A percentile compares a stretch with the other conserved stretches of the same genome.
Conservation (phyloP, 306 rosid genomes). For the Vigna reflexopilosa region DNA sequence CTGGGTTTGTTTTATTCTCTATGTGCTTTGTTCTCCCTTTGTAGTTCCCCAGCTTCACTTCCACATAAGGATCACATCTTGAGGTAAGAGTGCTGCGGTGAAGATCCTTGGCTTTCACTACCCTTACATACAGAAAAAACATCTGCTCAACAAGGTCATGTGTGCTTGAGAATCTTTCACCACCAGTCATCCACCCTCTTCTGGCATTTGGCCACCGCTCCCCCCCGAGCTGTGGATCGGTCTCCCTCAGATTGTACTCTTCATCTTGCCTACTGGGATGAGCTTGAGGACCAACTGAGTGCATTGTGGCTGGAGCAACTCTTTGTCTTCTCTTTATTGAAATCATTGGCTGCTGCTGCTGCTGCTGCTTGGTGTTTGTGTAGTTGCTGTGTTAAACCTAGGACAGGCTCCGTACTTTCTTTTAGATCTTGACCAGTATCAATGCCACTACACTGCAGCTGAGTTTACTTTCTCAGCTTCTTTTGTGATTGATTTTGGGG, state of each 20-base stretch:
- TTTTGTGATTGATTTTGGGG: conserved; percentile 33
- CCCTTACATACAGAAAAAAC: conserved; percentile 81
- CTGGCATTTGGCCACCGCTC: conserved; percentile 79
- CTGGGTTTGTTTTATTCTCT: conserved; percentile 82
- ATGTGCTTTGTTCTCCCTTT: conserved; percentile 84
- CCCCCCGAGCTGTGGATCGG: conserved; percentile 82
- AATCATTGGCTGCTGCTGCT: conserved; percentile 54
- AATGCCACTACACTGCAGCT: conserved; percentile 33
- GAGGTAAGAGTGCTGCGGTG: conserved; percentile 67
- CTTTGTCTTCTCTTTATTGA: conserved; percentile 63
- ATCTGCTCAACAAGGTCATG: conserved; percentile 93
- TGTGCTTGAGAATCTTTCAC: conserved; percentile 75
- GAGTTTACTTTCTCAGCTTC: conserved; percentile 36
- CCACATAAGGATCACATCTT: conserved; percentile 91
- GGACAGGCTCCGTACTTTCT: conserved; percentile 5
- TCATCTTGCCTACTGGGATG: conserved; percentile 52
- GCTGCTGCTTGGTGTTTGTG: conserved; percentile 53
- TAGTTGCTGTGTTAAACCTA: conserved; percentile 36
- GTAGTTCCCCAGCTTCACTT: conserved; percentile 87
- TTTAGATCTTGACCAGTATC: conserved; percentile 42
- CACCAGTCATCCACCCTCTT: conserved; percentile 71
- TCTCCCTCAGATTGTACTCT: conserved; percentile 70
- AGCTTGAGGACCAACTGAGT: conserved; percentile 47
- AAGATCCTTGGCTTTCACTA: conserved; percentile 83
- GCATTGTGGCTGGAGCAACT: conserved; percentile 55